A percentile compares a stretch with the other conserved stretches of the same genome.
Conservation (phyloP, 192 early-diverging fungal genomes). For the Coemansia sp. region DNA sequence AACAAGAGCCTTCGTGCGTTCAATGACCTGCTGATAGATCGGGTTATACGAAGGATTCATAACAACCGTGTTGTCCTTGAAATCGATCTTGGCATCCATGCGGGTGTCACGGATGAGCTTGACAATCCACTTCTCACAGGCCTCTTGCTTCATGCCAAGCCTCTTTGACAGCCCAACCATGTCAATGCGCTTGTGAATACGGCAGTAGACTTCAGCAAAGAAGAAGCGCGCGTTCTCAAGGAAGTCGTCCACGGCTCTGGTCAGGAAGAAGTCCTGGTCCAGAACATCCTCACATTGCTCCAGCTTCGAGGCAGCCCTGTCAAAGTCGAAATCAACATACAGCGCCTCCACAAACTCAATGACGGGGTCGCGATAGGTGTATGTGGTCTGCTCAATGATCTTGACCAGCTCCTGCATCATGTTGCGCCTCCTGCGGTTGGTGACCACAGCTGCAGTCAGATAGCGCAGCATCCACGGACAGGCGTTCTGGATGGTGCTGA, state of each 20-base stretch:
- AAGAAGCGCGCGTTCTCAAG: conserved; percentile 91
- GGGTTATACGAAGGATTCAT: conserved; percentile 88
- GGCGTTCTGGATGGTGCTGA: conserved; percentile 96
- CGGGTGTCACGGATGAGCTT: conserved; percentile 94
- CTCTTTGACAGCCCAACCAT: conserved; percentile 80
- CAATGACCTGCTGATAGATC: conserved; percentile 94
- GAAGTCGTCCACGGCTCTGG: conserved; percentile 85
- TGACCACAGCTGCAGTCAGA: conserved; percentile 86
- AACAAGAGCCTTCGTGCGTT: conserved; percentile 86
- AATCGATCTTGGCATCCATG: conserved; percentile 97
- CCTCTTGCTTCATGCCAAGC: conserved; percentile 82
- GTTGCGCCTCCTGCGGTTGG: conserved; percentile 83
- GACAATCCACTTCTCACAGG: conserved; percentile 97
- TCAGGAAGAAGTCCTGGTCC: conserved; percentile 89
- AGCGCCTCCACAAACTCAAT: conserved; percentile 92
- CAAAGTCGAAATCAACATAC: conserved; percentile 94
- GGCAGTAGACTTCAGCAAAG: conserved; percentile 96
- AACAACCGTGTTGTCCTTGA: conserved; percentile 89
- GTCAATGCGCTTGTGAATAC: conserved; percentile 96
- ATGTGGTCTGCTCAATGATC: conserved; percentile 82
- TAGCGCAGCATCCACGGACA: conserved; percentile 98
- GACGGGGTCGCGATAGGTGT: conserved; percentile 86
- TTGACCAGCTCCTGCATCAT: conserved; percentile 87
- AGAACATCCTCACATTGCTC: conserved; percentile 87
- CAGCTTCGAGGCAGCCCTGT: conserved; percentile 82